phyloP scores from a whole-genome alignment of 2,329 filamentous ascomycete genomes.

The Claviceps citrina region DNA sequence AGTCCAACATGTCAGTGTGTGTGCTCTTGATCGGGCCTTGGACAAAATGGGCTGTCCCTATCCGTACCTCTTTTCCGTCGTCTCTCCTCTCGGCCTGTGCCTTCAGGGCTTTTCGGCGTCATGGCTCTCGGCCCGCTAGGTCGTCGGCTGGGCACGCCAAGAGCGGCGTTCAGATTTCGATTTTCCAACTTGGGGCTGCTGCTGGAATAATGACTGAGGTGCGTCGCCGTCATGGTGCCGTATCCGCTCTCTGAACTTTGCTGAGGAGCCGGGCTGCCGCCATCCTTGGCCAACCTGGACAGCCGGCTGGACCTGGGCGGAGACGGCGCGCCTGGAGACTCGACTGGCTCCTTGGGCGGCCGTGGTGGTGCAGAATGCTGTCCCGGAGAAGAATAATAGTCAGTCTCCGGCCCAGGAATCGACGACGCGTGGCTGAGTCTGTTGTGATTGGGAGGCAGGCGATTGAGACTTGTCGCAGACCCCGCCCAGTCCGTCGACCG shows the following conservation, averaged over 20 bases:
- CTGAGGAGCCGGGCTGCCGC: constrained; percentile 41
- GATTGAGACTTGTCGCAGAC: constrained; percentile 42
- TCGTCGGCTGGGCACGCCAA: constrained; percentile 35
- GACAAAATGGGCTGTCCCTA: neutral
- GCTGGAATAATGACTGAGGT: constrained; percentile 35
- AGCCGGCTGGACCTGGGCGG: constrained; percentile 32
- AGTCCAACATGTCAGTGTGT: neutral
- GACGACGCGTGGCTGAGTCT: constrained; percentile 33
- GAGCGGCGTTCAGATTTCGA: constrained; percentile 38
- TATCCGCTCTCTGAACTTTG: constrained; percentile 41
- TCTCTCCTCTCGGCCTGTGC: constrained; percentile 30
- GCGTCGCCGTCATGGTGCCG: constrained; percentile 30
- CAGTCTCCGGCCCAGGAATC: constrained; percentile 18
- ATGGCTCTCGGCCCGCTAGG: constrained; percentile 46
- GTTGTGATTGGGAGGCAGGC: constrained; percentile 31
- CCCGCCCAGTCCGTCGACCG: constrained; percentile 47
- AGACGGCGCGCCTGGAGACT: constrained; percentile 24
- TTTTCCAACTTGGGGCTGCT: constrained; percentile 44
- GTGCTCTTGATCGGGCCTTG: neutral
- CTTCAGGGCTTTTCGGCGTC: constrained; percentile 39
- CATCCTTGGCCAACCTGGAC: constrained; percentile 33
- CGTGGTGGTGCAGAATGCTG: constrained; percentile 34
- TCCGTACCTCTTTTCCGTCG: constrained; percentile 42
- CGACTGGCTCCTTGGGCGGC: constrained; percentile 48
- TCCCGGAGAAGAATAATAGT: constrained; percentile 32